Evolutionary conservation across 2,329 filamentous ascomycete species (phyloP), one percentile per base, ranked within the genome.

Genomic region (Ceratocystis huliohia): DNA sequence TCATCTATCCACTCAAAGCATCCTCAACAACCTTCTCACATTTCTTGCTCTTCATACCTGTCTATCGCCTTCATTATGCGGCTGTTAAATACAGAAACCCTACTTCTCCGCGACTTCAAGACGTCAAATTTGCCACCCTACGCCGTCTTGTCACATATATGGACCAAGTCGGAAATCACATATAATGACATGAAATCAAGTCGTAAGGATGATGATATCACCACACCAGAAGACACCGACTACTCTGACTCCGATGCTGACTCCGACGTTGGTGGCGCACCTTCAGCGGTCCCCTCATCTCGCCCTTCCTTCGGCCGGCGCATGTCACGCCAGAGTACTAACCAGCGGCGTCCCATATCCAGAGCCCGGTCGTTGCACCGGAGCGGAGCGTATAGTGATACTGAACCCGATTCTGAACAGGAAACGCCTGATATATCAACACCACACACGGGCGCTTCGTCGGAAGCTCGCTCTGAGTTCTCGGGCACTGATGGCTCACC

Each of bases 91-190:
- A 65, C 67, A 2, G 65, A 65, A 28, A 64, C 61, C n/a, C 45
- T 68, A 33, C 48, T 65, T 45, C 62, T 65, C 10, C 67, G 65
- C 13, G 65, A 66, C n/a, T 68, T 68, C 57, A 56, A 63, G 5
- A 57, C 61, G 6, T 46, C 46, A 33, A 50, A 44, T 2, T 30
- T 64, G 30, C 67, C 67, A 1, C 67, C 61, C 10, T 68, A 68
- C 48, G 67, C 62, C 62, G 63, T 63, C 3, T 22, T 68, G 15
- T 68, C 67, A 17, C 67, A 68, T 41, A 56, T 46, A 4, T 66
- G 65, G 61, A 66, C 48, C 13, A 33, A 20, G 41, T 57, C 61
- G 8, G 66, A 68, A 33, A 68, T 68, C 41, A 64, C 48, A 17
- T 66, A 64, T 50, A 45, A 46, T 45, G 67, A 65, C n/a, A 66